Evolutionary conservation across 108 stramenopile genomes (phyloP).

Genomic region (Nitzschia sp.): DNA sequence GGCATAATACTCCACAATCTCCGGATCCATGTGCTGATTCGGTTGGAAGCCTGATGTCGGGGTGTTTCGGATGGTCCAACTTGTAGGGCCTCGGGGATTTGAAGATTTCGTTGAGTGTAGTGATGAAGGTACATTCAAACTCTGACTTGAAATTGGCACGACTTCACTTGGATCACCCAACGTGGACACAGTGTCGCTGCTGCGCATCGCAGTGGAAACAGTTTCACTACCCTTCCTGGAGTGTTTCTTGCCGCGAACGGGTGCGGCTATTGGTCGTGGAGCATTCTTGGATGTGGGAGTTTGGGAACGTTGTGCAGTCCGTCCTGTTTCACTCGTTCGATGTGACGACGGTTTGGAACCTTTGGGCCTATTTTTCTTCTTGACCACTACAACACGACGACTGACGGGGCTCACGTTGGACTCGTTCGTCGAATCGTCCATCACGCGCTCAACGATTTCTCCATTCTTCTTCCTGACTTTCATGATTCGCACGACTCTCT

Average conservation of each 20-base stretch:
- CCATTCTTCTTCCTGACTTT: not conserved
- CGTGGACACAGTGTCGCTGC: constrained; percentile 7
- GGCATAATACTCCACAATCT: constrained; percentile 8
- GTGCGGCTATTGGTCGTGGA: not conserved
- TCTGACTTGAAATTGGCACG: not conserved
- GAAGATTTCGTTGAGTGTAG: not conserved
- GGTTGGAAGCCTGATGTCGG: constrained; percentile 6
- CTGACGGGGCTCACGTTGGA: too few relatives aligned
- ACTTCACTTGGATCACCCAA: constrained; percentile 1
- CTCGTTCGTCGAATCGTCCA: too few relatives aligned
- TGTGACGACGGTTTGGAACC: not conserved
- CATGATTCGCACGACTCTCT: not conserved
- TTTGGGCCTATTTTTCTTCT: not conserved
- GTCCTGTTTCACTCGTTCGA: not conserved
- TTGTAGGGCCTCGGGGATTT: not conserved
- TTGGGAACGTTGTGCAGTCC: not conserved
- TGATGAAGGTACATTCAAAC: not conserved
- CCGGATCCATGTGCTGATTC: constrained; percentile 2
- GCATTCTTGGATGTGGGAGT: not conserved
- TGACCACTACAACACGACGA: not conserved
- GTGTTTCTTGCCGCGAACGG: not conserved
- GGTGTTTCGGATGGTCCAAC: constrained; percentile 14
- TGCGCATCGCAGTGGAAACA: constrained; percentile 1
- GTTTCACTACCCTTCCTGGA: not conserved
- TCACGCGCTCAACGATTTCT: not conserved